phyloP scores from a whole-genome alignment of 176 grass and related monocot genomes.

The Oryza glaberrima region DNA sequence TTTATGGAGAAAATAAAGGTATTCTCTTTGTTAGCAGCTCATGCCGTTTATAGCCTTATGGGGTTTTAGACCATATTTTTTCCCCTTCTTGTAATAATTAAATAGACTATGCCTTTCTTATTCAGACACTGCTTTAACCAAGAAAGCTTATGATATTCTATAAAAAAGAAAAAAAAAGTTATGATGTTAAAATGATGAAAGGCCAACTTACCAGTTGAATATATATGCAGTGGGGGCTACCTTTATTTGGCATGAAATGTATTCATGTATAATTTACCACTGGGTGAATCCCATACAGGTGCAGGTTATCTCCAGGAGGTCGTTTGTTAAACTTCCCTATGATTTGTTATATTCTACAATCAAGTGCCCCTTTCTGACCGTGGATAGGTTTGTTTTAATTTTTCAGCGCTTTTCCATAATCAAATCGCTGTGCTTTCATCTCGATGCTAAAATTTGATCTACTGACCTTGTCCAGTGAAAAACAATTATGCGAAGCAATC shows the following conservation, averaged over 20 bases:
- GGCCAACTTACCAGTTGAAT: neutral
- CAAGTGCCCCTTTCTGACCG: conserved; percentile 51
- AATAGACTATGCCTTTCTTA: neutral
- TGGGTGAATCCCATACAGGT: conserved; percentile 36
- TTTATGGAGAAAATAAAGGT: neutral
- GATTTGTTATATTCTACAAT: conserved; percentile 55
- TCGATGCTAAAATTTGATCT: conserved; percentile 29
- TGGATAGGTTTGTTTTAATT: conserved; percentile 58
- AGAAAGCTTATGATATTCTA: neutral
- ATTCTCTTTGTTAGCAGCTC: neutral
- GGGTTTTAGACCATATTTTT: neutral
- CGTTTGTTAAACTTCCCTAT: conserved; percentile 71
- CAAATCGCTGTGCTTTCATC: neutral
- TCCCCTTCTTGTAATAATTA: neutral
- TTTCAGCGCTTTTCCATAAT: conserved; percentile 1
- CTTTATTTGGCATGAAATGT: neutral
- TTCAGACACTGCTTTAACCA: neutral
- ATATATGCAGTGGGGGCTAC: neutral
- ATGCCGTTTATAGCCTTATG: neutral
- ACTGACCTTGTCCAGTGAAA: conserved; percentile 55
- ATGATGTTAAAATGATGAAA: conserved; percentile 9
- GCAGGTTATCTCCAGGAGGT: conserved; percentile 34
- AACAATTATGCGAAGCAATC: conserved; percentile 65
- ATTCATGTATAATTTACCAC: neutral
- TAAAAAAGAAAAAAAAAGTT: neutral